These are phyloP conservation scores for Beta corolliflora DNA, from an alignment of 179 eudicot species.

Conservation along the genomic window DNA sequence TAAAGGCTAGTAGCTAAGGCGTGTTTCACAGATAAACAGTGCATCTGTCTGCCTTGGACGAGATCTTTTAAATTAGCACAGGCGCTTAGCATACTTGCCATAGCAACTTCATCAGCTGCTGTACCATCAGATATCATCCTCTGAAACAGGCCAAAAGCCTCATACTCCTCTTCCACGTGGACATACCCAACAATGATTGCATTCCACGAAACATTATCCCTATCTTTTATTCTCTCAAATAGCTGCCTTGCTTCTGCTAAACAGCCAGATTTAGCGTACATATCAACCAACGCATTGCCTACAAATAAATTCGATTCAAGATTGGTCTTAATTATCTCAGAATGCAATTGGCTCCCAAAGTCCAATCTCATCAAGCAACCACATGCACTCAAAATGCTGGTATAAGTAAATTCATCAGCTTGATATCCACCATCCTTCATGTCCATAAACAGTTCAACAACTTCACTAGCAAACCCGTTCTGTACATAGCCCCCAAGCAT, in stretches of 20 bases:
- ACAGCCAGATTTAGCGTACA: constrained; percentile 85
- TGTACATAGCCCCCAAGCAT: constrained; percentile 87
- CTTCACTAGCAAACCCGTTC: constrained; percentile 67
- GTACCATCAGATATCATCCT: constrained; percentile 63
- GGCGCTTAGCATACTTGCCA: constrained; percentile 81
- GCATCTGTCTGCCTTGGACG: constrained; percentile 58
- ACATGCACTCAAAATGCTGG: constrained; percentile 88
- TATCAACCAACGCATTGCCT: constrained; percentile 78
- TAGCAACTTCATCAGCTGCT: constrained; percentile 74
- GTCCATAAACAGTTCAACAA: constrained; percentile 48
- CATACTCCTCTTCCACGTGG: constrained; percentile 63
- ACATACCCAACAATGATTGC: constrained; percentile 86
- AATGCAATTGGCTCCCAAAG: constrained; percentile 74
- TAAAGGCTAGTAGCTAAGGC: constrained; percentile 69
- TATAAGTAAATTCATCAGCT: constrained; percentile 80
- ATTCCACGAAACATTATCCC: constrained; percentile 92
- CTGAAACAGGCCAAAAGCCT: constrained; percentile 68
- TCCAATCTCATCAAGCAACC: constrained; percentile 52
- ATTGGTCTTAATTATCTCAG: constrained; percentile 62
- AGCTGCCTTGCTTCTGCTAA: constrained; percentile 56
- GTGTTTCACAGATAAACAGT: constrained; percentile 58
- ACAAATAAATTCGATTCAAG: constrained; percentile 63
- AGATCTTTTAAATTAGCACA: constrained; percentile 59
- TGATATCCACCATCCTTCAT: constrained; percentile 55
- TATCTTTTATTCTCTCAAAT: constrained; percentile 52